These are phyloP conservation scores for Oryza glaberrima DNA, from an alignment of 176 grass and related monocot species.

Conservation along the genomic window DNA sequence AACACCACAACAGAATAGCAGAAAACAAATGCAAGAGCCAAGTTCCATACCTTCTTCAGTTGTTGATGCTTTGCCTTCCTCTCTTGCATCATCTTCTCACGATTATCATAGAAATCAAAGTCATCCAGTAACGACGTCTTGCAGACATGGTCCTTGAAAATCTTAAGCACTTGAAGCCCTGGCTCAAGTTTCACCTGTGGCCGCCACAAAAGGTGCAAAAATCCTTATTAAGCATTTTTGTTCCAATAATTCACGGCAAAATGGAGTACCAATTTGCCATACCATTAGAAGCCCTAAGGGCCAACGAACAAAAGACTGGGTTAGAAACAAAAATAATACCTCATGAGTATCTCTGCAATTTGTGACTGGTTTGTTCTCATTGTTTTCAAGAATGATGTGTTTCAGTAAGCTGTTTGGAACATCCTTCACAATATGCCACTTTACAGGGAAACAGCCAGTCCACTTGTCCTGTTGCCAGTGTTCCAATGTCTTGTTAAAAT, in stretches of 20 bases:
- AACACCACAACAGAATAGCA: background rate
- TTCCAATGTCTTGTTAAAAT: conserved; percentile 86
- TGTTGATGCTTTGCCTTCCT: conserved; percentile 77
- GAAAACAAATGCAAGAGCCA: background rate
- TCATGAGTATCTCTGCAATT: conserved; percentile 94
- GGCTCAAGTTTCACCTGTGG: conserved; percentile 85
- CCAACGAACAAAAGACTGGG: background rate
- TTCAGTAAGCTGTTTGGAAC: conserved; percentile 82
- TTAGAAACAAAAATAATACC: conserved; percentile 41
- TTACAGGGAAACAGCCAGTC: conserved; percentile 90
- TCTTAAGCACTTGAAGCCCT: conserved; percentile 77
- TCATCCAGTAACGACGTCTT: conserved; percentile 91
- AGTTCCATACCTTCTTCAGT: conserved; percentile 66
- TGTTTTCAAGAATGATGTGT: conserved; percentile 87
- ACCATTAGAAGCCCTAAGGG: background rate
- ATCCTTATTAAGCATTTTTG: conserved; percentile 24
- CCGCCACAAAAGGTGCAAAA: conserved; percentile 1
- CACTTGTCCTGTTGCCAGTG: conserved; percentile 97
- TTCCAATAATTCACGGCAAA: conserved; percentile 24
- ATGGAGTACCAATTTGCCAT: background rate
- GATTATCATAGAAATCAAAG: conserved; percentile 82
- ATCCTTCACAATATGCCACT: conserved; percentile 99
- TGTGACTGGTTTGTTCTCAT: conserved; percentile 94
- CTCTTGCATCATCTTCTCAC: conserved; percentile 89
- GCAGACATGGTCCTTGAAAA: conserved; percentile 86